Conservation (phyloP, 2,329 filamentous ascomycete genomes). For the Colletotrichum sp. region DNA sequence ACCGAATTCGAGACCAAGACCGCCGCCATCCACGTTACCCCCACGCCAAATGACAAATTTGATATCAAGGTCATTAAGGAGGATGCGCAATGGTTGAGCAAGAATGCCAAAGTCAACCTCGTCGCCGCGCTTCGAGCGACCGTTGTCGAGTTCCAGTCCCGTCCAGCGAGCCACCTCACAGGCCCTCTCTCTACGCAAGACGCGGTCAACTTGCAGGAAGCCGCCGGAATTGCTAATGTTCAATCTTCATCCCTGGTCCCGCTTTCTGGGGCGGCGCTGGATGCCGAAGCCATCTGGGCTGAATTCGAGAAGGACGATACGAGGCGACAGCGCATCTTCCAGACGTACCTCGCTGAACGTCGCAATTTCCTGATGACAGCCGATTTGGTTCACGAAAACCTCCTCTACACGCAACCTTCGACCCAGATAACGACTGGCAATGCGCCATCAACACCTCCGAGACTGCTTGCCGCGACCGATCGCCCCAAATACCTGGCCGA, state of each 20-base stretch:
- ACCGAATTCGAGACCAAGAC: conserved; percentile 83
- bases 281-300: conserved; percentile 60
- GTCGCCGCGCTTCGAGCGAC: conserved; percentile 81
- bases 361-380: conserved; percentile 70
- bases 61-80: conserved; percentile 82
- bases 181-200: conserved; percentile 80
- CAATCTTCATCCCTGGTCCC: conserved; percentile 63
- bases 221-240: conserved; percentile 68
- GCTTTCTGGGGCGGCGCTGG: conserved; percentile 53
- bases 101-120: conserved; percentile 79
- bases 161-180: conserved; percentile 74
- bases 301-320: conserved; percentile 68
- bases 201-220: conserved; percentile 75
- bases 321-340: conserved; percentile 71
- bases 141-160: conserved; percentile 82
- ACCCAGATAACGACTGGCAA: conserved; percentile 10
- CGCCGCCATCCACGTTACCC: conserved; percentile 82
- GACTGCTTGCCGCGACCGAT: neutral
- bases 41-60: conserved; percentile 69
- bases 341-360: conserved; percentile 75
- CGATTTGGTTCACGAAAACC: conserved; percentile 59
- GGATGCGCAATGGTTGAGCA: conserved; percentile 86
- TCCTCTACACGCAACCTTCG: conserved; percentile 43
- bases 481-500: conserved; percentile 43
- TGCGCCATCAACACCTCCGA: neutral